Evolutionary conservation across 495 filamentous ascomycete species (phyloP).

Genomic region (Tuber melanosporum): DNA sequence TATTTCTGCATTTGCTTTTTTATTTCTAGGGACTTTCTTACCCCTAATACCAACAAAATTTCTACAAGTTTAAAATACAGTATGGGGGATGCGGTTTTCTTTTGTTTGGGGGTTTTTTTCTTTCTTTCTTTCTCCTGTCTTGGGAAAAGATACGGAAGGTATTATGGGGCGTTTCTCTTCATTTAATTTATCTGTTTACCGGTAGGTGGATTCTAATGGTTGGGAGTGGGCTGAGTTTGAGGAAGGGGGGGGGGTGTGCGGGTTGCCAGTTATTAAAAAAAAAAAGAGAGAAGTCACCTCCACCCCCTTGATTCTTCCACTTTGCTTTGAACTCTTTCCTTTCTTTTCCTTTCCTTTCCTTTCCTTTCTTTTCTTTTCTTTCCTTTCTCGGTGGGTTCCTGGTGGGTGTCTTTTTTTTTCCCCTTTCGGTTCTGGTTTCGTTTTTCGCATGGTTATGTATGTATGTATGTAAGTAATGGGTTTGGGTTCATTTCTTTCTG

Average conservation of each 20-base stretch:
- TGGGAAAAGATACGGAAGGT: neutral
- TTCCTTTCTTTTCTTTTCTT: too few species aligned
- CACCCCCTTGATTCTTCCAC: too few species aligned
- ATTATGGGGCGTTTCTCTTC: neutral
- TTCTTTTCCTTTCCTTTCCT: neutral
- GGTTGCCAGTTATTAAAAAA: neutral
- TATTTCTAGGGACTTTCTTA: neutral
- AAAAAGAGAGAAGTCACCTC: too few species aligned
- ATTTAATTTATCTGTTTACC: neutral
- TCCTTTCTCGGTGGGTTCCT: too few species aligned
- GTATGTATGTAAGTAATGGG: too few species aligned
- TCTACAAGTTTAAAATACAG: neutral
- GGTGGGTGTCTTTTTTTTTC: too few species aligned
- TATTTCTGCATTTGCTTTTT: neutral
- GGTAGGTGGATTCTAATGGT: neutral
- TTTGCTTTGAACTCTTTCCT: neutral
- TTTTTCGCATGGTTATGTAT: too few species aligned
- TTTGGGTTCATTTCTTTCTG: too few species aligned
- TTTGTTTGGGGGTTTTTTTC: neutral
- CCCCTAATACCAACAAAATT: neutral
- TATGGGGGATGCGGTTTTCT: neutral
- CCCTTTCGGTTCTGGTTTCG: too few species aligned
- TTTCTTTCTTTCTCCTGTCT: neutral
- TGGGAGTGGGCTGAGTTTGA: neutral
- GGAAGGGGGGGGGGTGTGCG: neutral